Evolutionary conservation across 2,329 filamentous ascomycete species (phyloP), one percentile per base, ranked within the genome.

Genomic region (Colletotrichum tropicicola): DNA sequence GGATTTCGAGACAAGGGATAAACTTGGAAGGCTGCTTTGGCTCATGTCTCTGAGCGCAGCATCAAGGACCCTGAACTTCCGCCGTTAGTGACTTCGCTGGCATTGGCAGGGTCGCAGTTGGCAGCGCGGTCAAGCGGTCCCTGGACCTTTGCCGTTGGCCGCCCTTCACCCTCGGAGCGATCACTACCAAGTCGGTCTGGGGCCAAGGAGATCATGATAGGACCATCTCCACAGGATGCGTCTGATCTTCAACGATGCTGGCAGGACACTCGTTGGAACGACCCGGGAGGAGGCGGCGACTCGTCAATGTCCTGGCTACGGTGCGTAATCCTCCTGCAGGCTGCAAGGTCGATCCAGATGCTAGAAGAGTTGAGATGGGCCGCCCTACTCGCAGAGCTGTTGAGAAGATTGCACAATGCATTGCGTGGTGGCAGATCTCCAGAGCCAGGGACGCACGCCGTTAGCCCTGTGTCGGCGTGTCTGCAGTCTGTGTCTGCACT

Each of bases 181-280:
- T 64, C 55, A 43, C 49, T 55, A 39, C 57, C 61, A 30, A 55
- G 61, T 49, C 27, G 35, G 61, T 44, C 28, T 5, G n/a, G 5
- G 19, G n/a, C 56, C 37, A 61, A 44, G 43, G 45, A 49, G 49
- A 65, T 65, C 27, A n/a, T 53, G 57, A 65, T 65, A 61, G 43
- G 49, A 41, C 35, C 53, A 39, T 61, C 61, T 30, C 48, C 57
- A 61, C 57, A 49, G 48, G 27, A 43, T 60, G 41, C 61, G 41
- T 65, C 56, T 60, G 61, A 65, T 60, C 56, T 65, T 54, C 61
- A 45, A 35, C 41, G 17, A 47, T 25, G 53, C 32, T 60, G 30
- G 19, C 10, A 44, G n/a, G n/a, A n/a, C n/a, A n/a, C 35, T 10
- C 21, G 37, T 35, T 39, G 54, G 27, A 30, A 30, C 45, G 21